phyloP scores from a whole-genome alignment of 1,284 basidiomycete genomes.

The Phlebopus sp. region DNA sequence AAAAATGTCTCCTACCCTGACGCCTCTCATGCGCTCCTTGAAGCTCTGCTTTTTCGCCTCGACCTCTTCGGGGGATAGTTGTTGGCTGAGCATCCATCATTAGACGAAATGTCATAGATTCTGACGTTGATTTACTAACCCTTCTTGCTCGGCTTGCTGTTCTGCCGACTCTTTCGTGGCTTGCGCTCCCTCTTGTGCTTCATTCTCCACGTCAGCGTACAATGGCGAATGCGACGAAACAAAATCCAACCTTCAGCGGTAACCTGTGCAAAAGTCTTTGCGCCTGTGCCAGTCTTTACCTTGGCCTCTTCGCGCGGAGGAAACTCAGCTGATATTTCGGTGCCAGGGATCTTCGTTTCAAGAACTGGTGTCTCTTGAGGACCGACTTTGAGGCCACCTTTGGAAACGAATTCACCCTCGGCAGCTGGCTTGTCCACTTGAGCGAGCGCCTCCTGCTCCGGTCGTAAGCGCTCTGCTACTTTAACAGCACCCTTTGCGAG shows the following conservation, averaged over 20 bases:
- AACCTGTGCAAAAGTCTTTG: conserved; percentile 19
- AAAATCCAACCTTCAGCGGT: conserved; percentile 21
- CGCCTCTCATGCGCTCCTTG: conserved; percentile 44
- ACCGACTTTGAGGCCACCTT: conserved; percentile 46
- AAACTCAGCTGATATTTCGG: conserved; percentile 40
- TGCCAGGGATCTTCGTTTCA: conserved; percentile 49
- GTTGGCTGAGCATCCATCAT: conserved; percentile 4
- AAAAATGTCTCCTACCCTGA: conserved; percentile 28
- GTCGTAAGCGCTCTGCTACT: conserved; percentile 71
- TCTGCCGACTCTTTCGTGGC: conserved; percentile 19
- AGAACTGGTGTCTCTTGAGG: conserved; percentile 47
- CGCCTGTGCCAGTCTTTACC: conserved; percentile 31
- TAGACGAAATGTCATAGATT: neutral
- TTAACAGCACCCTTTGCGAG: conserved; percentile 77
- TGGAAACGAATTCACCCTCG: conserved; percentile 53
- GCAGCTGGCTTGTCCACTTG: conserved; percentile 72
- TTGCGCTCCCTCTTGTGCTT: neutral
- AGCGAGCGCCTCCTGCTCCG: conserved; percentile 60
- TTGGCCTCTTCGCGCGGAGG: conserved; percentile 43
- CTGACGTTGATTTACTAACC: conserved; percentile 9
- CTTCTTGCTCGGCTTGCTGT: conserved; percentile 18
- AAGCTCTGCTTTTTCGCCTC: conserved; percentile 53
- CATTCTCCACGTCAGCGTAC: conserved; percentile 12
- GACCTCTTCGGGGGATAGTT: conserved; percentile 33
- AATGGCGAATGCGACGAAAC: conserved; percentile 20